Base-by-base conservation (phyloP, 2,329 filamentous ascomycete genomes). In the Seiridium cupressi region DNA sequence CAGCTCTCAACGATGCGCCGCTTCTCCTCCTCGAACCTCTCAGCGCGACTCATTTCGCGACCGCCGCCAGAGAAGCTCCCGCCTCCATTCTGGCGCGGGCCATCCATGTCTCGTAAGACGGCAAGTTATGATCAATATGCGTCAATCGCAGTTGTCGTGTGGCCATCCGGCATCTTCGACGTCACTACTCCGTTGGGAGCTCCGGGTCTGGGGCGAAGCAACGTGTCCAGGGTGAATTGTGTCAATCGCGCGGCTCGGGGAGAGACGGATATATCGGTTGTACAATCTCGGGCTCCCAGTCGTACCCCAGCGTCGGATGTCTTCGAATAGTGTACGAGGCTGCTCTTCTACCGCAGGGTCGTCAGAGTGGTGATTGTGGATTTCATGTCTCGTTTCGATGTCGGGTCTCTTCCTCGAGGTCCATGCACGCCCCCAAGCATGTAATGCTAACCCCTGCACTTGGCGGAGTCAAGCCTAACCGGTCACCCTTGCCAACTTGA, bases 1-100 rank as follows among this genome's bases (percentile, higher is more conserved):
- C 93, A 97, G 76, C 91, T 97, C 64, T 96, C 91, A 65, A 96
- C 89, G 70, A 99, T 97, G 73, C 95, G 88, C 74, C 87, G 85
- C 82, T 97, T 97, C 82, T 99, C 95, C 72, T 98, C 93, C 76
- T 99, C 95, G 74, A 98, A 99, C 69, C 87, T 86, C 79, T 97
- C 92, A 59, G 94, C 94, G 68, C 78, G 72, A 60, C 61, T 76
- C 66, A 72, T 68, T 49, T 78, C 76, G 62, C 74, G 75, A 65
- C 72, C 68, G 60, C 34, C 13, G 31, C 13, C 9, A 31, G 18
- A 26, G 18, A 26, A 26, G 18, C 18, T 26, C 18, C 18, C 36
- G 53, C 47, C 58, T 48, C 60, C 60, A 48, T 61, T 61, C 59
- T 57, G 59, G 38, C 60, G 55, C 44, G 60, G 55, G 49, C 54